A percentile compares a stretch with the other conserved stretches of the same genome.
phyloP scores from a whole-genome alignment of 495 filamentous ascomycete genomes.

The Tuber melanosporum region DNA sequence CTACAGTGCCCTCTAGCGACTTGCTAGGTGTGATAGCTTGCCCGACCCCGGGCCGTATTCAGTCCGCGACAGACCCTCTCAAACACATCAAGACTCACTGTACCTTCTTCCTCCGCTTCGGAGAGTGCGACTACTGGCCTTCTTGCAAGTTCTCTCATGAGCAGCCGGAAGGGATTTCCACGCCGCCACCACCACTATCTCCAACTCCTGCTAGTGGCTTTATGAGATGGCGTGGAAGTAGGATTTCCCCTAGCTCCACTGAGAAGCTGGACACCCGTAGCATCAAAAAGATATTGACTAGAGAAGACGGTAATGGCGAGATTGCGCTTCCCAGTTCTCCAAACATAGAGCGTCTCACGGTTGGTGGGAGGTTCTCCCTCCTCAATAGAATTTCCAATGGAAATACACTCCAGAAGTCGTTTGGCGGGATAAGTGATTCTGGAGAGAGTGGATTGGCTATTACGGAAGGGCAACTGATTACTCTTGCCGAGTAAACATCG shows the following conservation, averaged over 20 bases:
- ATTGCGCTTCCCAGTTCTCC: background rate
- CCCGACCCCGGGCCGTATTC: constrained; percentile 25
- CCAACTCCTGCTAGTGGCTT: background rate
- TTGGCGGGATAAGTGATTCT: background rate
- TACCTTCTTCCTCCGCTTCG: constrained; percentile 37
- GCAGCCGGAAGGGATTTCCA: constrained; percentile 11
- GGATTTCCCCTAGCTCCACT: background rate
- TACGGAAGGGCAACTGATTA: constrained; percentile 18
- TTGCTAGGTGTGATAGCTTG: constrained; percentile 20
- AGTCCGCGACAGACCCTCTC: constrained; percentile 22
- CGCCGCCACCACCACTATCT: background rate
- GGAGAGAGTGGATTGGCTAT: constrained; percentile 1
- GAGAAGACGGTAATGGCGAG: background rate
- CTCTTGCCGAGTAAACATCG: constrained; percentile 16
- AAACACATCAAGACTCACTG: constrained; percentile 34
- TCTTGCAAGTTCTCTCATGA: constrained; percentile 39
- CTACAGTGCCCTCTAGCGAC: background rate
- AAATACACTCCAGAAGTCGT: background rate
- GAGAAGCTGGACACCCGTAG: constrained; percentile 1
- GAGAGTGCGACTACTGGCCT: constrained; percentile 38
- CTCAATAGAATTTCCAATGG: background rate
- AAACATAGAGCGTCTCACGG: background rate
- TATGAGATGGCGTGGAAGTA: constrained; percentile 10
- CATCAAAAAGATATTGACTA: constrained; percentile 2
- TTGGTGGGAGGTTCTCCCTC: background rate